Evolutionary conservation across 257 asterid genomes (phyloP).

Genomic region (Verbena officinalis): DNA sequence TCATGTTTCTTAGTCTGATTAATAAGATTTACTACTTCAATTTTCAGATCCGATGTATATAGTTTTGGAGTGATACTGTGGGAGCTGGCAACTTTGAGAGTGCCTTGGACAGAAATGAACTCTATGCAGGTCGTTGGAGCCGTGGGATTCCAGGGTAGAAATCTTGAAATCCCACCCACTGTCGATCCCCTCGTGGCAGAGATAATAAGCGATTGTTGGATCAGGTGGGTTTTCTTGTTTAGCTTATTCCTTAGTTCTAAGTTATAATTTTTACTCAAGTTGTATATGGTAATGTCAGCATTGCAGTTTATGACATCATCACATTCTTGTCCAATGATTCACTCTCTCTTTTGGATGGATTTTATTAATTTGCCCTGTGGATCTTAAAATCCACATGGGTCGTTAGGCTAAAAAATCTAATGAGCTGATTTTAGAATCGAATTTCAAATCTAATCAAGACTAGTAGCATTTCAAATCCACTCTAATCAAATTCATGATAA

Average conservation of each 20-base stretch:
- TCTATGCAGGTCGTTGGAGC: conserved; percentile 99
- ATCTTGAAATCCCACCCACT: conserved; percentile 69
- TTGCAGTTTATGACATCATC: no score
- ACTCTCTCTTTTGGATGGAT: no score
- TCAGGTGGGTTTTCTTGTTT: conserved; percentile 49
- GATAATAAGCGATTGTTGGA: conserved; percentile 84
- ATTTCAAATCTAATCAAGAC: no score
- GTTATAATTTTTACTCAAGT: not conserved
- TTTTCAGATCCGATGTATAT: conserved; percentile 89
- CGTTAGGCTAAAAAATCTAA: no score
- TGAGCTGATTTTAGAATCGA: no score
- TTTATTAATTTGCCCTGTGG: no score
- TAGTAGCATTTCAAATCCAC: no score
- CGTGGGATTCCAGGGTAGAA: conserved; percentile 93
- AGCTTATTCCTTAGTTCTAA: not conserved
- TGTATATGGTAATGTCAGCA: no score
- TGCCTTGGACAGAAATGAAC: conserved; percentile 96
- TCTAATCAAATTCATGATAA: no score
- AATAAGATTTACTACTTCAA: conserved; percentile 9
- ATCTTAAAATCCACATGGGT: no score
- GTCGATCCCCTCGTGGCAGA: conserved; percentile 81
- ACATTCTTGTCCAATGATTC: no score
- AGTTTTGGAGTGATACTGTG: conserved; percentile 95
- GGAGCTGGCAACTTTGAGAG: conserved; percentile 90
- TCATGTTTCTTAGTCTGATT: conserved; percentile 14